A percentile compares a stretch with the other conserved stretches of the same genome.
Evolutionary conservation across 768 basidiomycete genomes (phyloP).

Genomic region (Russula griseocarnosa): DNA sequence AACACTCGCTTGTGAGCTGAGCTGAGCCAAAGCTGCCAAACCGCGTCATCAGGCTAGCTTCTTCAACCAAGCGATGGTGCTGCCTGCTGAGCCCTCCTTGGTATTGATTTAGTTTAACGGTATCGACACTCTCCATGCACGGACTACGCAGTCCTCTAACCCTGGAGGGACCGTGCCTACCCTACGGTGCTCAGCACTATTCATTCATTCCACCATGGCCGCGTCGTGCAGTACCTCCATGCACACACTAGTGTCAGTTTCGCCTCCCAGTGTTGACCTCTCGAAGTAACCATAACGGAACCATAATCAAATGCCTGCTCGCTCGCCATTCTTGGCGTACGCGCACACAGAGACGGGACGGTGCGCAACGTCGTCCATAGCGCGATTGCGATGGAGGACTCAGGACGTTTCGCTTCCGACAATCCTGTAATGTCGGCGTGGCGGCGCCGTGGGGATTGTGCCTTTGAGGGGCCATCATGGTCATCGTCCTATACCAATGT

Average conservation of each 20-base stretch:
- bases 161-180: conserved; percentile 71
- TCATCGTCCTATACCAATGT: no score
- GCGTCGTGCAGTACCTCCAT: conserved; percentile 60
- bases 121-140: conserved; percentile 81
- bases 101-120: conserved; percentile 65
- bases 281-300: conserved; percentile 84
- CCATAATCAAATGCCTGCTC: conserved; percentile 56
- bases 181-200: conserved; percentile 63
- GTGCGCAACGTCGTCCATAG: conserved; percentile 24
- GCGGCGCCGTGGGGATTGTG: no score
- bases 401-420: no score
- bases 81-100: conserved; percentile 83
- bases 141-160: conserved; percentile 85
- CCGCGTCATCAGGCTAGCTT: conserved; percentile 95
- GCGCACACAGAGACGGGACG: conserved; percentile 45
- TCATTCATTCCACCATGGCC: conserved; percentile 34
- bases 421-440: no score
- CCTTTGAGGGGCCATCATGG: no score
- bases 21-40: no score
- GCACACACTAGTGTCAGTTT: conserved; percentile 52
- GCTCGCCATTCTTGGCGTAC: conserved; percentile 65
- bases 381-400: no score
- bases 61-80: conserved; percentile 89
- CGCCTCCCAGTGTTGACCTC: conserved; percentile 59
- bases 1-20: conserved; percentile 87